Conservation (phyloP, 192 early-diverging fungal species). For the Coemansia sp. region DNA sequence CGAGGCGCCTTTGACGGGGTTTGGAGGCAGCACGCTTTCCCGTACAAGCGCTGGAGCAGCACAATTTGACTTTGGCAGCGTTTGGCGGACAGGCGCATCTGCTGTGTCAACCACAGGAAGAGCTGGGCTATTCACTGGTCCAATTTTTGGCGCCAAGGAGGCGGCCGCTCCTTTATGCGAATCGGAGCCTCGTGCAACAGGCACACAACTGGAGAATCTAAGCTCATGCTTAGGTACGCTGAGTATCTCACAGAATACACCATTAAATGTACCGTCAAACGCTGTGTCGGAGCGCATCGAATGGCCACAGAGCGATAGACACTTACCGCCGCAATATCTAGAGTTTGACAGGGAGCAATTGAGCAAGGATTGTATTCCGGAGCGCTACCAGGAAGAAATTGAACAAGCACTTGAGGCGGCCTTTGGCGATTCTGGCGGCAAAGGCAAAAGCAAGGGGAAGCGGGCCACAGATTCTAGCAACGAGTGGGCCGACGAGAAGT, state of each 20-base stretch:
- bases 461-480: slow-evolving; percentile 38
- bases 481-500: slow-evolving; percentile 79
- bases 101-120: not conserved
- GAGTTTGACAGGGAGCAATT: slow-evolving; percentile 37
- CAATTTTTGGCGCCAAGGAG: slow-evolving; percentile 22
- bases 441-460: not conserved
- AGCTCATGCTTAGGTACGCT: slow-evolving; percentile 2
- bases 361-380: slow-evolving; percentile 5
- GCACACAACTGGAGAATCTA: not conserved
- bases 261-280: not conserved
- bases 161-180: not conserved
- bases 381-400: slow-evolving; percentile 34
- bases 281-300: slow-evolving; percentile 16
- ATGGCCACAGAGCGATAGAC: slow-evolving; percentile 19
- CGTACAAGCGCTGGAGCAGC: not conserved
- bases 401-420: slow-evolving; percentile 34
- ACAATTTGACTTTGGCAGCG: slow-evolving; percentile 48
- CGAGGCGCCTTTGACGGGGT: not conserved
- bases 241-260: not conserved
- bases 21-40: not conserved
- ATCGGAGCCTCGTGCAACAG: not conserved
- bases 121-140: slow-evolving; percentile 23
- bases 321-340: slow-evolving; percentile 32
- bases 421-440: not conserved
- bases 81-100: slow-evolving; percentile 28